Conservation (phyloP, 352 stramenopile genomes). For the Phytophthora ohioensis region DNA sequence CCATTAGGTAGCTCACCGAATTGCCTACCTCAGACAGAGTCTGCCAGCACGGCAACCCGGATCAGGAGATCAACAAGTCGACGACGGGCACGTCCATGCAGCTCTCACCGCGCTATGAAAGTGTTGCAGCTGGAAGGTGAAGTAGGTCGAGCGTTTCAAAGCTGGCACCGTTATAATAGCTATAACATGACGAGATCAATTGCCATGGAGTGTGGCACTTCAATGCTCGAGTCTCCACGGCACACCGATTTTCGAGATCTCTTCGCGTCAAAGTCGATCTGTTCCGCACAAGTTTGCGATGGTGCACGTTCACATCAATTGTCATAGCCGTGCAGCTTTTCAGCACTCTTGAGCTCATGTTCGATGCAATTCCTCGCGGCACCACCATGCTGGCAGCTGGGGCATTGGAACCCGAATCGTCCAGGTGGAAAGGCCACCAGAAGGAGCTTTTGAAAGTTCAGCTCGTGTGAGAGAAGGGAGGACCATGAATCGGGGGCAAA, state of each 20-base stretch:
- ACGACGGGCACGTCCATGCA: conserved; percentile 20
- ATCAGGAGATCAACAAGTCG: conserved; percentile 31
- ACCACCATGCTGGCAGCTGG: conserved; percentile 26
- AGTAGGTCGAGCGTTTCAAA: neutral
- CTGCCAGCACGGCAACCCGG: neutral
- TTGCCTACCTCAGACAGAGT: neutral
- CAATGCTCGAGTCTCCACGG: neutral
- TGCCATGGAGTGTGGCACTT: conserved; percentile 33
- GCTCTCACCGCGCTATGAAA: conserved; percentile 5
- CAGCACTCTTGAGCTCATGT: conserved; percentile 2
- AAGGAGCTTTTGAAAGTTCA: conserved; percentile 39
- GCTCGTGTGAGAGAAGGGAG: conserved; percentile 41
- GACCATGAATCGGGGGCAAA: conserved; percentile 24
- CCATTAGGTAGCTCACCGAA: conserved; percentile 12
- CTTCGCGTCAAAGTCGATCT: conserved; percentile 18
- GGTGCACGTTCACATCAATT: conserved; percentile 12
- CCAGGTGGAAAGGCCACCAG: conserved; percentile 30
- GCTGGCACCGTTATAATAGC: neutral
- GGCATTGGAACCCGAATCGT: conserved; percentile 33
- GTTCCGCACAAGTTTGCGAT: conserved; percentile 24
- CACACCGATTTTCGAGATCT: conserved; percentile 3
- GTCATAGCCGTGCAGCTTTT: conserved; percentile 16
- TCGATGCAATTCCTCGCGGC: conserved; percentile 38
- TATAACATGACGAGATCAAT: conserved; percentile 5
- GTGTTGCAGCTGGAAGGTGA: conserved; percentile 28